Conservation (phyloP, 768 basidiomycete species). For the Cystoderma amianthinum region DNA sequence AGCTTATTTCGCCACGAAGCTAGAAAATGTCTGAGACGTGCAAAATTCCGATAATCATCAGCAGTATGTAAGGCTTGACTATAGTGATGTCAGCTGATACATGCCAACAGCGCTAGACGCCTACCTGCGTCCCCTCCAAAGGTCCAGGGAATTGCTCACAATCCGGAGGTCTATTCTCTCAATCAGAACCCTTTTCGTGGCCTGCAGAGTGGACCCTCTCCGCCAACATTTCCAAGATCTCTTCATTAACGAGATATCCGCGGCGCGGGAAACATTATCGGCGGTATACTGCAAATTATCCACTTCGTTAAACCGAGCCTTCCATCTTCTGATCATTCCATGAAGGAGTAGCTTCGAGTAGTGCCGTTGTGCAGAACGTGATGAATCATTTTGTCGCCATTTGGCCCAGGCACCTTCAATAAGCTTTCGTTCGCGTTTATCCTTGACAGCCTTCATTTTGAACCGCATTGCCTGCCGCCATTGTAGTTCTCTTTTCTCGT, state of each 20-base stretch:
- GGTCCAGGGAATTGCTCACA: constrained; percentile 35
- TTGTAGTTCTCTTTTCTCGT: constrained; percentile 45
- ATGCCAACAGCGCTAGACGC: constrained; percentile 1
- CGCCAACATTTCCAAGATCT: constrained; percentile 57
- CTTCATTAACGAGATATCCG: constrained; percentile 27
- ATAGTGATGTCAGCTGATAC: constrained; percentile 3
- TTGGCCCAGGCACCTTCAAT: constrained; percentile 53
- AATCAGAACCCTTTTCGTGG: constrained; percentile 35
- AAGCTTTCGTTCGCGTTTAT: constrained; percentile 46
- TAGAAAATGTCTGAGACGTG: constrained; percentile 38
- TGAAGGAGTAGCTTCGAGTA: constrained; percentile 35
- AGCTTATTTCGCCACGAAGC: constrained; percentile 49
- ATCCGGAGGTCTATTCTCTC: constrained; percentile 42
- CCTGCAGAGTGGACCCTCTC: constrained; percentile 31
- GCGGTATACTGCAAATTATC: constrained; percentile 42
- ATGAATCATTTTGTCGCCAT: constrained; percentile 58
- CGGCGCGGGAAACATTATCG: constrained; percentile 34
- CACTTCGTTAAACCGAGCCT: constrained; percentile 26
- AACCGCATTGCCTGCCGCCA: constrained; percentile 69
- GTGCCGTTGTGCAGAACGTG: constrained; percentile 43
- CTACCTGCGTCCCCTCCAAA: constrained; percentile 46
- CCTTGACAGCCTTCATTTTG: constrained; percentile 59
- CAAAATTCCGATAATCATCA: constrained; percentile 29
- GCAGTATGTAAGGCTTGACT: constrained; percentile 42
- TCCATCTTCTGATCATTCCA: constrained; percentile 50